These are phyloP conservation scores for Haberlea rhodopensis DNA, from an alignment of 257 asterid genomes.

Conservation along the genomic window DNA sequence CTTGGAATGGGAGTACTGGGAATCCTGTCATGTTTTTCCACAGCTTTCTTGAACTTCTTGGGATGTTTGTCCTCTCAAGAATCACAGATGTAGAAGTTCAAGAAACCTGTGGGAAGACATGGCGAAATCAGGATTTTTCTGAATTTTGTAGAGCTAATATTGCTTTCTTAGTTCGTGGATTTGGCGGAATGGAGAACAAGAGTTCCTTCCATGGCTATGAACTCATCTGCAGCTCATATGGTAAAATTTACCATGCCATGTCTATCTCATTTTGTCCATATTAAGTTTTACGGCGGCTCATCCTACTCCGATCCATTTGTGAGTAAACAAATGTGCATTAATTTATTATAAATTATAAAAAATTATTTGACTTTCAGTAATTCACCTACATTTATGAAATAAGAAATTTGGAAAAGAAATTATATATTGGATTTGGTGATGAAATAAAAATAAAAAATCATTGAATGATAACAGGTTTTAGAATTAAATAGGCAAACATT, in stretches of 20 bases:
- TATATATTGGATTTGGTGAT: not conserved
- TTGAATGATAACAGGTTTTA: too few relatives aligned
- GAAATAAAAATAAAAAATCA: too few relatives aligned
- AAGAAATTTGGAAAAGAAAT: too few relatives aligned
- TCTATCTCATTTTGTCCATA: not conserved
- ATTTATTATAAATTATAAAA: too few relatives aligned
- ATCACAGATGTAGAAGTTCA: slow-evolving; percentile 39
- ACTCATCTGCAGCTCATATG: not conserved
- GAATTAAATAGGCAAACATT: not conserved
- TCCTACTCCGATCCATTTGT: too few relatives aligned
- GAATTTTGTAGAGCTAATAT: not conserved
- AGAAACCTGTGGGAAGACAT: slow-evolving; percentile 56
- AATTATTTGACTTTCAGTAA: not conserved
- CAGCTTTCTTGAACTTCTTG: slow-evolving; percentile 66
- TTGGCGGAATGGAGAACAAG: slow-evolving; percentile 9
- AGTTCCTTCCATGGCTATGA: not conserved
- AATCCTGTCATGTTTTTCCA: slow-evolving; percentile 47
- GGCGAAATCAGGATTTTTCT: slow-evolving; percentile 33
- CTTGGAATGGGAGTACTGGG: slow-evolving; percentile 4
- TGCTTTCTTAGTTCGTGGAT: not conserved
- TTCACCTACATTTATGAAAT: not conserved
- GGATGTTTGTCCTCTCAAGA: not conserved
- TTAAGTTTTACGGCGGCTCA: not conserved
- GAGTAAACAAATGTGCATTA: too few relatives aligned
- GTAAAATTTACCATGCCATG: not conserved